These are phyloP conservation scores for Ilex paraguariensis DNA, from an alignment of 305 asterid species.

Conservation along the genomic window DNA sequence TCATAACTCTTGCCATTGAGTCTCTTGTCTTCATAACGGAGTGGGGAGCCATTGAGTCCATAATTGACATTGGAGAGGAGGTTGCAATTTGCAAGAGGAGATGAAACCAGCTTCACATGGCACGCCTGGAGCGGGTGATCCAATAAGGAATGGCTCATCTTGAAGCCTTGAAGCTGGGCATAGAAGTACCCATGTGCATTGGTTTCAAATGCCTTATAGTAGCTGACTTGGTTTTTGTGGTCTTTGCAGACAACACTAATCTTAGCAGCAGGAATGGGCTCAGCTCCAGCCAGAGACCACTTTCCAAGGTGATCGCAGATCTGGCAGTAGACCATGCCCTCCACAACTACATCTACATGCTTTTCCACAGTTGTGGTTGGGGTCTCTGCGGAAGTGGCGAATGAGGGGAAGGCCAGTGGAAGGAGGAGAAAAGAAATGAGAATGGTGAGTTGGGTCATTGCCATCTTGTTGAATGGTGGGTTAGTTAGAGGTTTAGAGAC, in stretches of 20 bases:
- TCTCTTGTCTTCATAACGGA: constrained; percentile 63
- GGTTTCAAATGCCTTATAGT: background rate
- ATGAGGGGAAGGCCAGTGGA: constrained; percentile 25
- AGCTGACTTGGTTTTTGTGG: background rate
- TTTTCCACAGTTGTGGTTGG: constrained; percentile 36
- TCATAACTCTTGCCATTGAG: constrained; percentile 41
- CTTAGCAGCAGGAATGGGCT: constrained; percentile 50
- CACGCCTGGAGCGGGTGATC: constrained; percentile 73
- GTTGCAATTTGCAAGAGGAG: constrained; percentile 55
- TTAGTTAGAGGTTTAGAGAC: background rate
- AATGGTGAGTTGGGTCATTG: constrained; percentile 35
- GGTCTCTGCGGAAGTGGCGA: constrained; percentile 19
- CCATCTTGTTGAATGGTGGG: constrained; percentile 37
- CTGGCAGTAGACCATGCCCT: constrained; percentile 4
- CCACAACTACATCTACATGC: background rate
- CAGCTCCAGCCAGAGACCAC: constrained; percentile 50
- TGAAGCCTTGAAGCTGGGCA: background rate
- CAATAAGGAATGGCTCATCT: background rate
- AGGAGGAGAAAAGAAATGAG: constrained; percentile 1
- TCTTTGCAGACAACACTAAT: constrained; percentile 33
- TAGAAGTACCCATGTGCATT: background rate
- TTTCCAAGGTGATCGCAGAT: constrained; percentile 10
- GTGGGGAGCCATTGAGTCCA: constrained; percentile 68
- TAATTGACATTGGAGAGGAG: constrained; percentile 61
- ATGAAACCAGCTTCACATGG: constrained; percentile 61